Conservation (phyloP, 106 monocot species). For the Dactylorhiza incarnata region DNA sequence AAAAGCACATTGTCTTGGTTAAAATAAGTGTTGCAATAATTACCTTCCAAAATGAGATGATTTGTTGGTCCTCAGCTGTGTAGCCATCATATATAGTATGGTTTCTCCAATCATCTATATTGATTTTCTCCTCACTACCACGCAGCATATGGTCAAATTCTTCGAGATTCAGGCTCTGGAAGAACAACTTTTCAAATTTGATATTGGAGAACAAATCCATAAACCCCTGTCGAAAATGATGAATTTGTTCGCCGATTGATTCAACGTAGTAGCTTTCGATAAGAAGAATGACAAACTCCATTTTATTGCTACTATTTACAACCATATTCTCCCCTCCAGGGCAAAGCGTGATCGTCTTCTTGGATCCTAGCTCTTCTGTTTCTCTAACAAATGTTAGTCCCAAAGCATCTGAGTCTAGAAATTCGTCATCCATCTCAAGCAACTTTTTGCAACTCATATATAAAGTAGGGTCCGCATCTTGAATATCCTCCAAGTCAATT, state of each 20-base stretch:
- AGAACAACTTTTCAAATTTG: conserved; percentile 27
- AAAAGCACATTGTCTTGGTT: not conserved
- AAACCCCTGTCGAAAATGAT: conserved; percentile 50
- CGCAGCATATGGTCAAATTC: conserved; percentile 63
- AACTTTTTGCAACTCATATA: conserved; percentile 60
- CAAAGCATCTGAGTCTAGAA: conserved; percentile 59
- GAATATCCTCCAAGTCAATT: conserved; percentile 41
- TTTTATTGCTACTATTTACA: conserved; percentile 61
- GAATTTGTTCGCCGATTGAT: conserved; percentile 43
- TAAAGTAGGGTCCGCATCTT: conserved; percentile 54
- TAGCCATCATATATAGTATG: conserved; percentile 71
- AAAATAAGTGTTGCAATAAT: not conserved
- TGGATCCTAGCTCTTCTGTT: conserved; percentile 36
- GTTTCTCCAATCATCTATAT: conserved; percentile 49
- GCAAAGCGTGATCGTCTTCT: conserved; percentile 37
- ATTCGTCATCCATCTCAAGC: conserved; percentile 55
- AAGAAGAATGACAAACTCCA: conserved; percentile 43
- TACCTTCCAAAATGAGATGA: conserved; percentile 86
- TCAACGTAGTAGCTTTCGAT: conserved; percentile 49
- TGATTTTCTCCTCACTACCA: conserved; percentile 33
- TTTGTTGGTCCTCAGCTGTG: conserved; percentile 44
- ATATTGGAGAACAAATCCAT: conserved; percentile 34
- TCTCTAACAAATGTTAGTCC: conserved; percentile 57
- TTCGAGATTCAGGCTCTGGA: conserved; percentile 47
- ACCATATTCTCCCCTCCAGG: conserved; percentile 51